Percentiles rank a stretch among this genome's conserved stretches.
Evolutionary conservation across 768 basidiomycete species (phyloP).

Genomic region (Clavulina sp.): DNA sequence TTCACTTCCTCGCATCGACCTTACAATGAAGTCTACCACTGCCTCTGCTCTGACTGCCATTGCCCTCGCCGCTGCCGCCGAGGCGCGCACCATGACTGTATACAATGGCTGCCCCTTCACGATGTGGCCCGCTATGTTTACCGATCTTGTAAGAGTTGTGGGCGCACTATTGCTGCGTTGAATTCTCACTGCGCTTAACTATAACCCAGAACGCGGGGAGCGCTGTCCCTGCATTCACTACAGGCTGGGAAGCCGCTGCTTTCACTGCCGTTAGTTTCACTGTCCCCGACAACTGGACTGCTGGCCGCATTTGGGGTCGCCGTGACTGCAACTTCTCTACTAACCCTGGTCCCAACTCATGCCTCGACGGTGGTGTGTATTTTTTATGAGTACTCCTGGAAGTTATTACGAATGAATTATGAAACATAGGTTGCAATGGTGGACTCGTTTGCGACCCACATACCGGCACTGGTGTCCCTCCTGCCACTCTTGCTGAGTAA

Average conservation of each 20-base stretch:
- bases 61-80: background rate
- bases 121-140: constrained; percentile 9
- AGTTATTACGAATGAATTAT: constrained; percentile 7
- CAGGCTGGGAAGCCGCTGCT: constrained; percentile 12
- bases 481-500: constrained; percentile 10
- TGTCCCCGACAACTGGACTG: constrained; percentile 46
- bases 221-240: constrained; percentile 22
- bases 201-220: no score
- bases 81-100: constrained; percentile 8
- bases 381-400: no score
- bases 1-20: no score
- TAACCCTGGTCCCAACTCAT: constrained; percentile 16
- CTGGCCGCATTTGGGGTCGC: constrained; percentile 44
- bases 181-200: no score
- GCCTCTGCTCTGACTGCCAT: background rate
- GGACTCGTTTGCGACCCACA: constrained; percentile 22
- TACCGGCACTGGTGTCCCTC: constrained; percentile 21
- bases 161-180: no score
- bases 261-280: constrained; percentile 27
- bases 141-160: constrained; percentile 1
- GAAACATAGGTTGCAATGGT: constrained; percentile 11
- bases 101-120: constrained; percentile 7
- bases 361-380: constrained; percentile 15
- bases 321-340: constrained; percentile 24
- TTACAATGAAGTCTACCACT: no score